Conservation (phyloP, 306 rosid species). For the Oemleria cerasiformis region DNA sequence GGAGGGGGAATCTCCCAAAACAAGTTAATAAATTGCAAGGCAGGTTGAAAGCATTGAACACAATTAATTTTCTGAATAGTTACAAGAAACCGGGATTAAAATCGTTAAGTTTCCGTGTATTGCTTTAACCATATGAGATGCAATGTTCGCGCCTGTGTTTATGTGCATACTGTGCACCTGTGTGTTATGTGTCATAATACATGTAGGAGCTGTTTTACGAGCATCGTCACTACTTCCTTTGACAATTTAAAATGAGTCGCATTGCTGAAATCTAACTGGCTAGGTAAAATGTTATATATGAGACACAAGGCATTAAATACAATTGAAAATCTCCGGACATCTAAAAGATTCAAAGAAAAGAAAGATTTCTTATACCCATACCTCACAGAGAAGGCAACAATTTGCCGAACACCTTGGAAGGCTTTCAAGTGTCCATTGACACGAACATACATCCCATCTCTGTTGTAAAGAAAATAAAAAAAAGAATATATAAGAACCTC, state of each 20-base stretch:
- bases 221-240: neutral
- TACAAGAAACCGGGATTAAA: neutral
- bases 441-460: slow-evolving; percentile 61
- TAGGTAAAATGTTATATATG: neutral
- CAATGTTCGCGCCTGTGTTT: neutral
- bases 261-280: neutral
- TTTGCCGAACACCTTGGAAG: slow-evolving; percentile 67
- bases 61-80: neutral
- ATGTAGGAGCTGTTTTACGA: neutral
- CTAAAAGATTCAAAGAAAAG: slow-evolving; percentile 7
- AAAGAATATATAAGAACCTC: neutral
- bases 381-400: slow-evolving; percentile 86
- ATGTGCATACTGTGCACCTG: neutral
- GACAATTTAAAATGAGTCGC: neutral
- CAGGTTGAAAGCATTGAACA: neutral
- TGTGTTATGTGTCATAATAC: neutral
- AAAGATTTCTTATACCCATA: slow-evolving; percentile 10
- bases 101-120: neutral
- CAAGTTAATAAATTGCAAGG: neutral
- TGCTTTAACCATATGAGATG: neutral
- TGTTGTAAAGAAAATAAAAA: slow-evolving; percentile 25
- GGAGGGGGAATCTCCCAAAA: neutral
- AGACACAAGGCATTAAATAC: neutral
- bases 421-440: slow-evolving; percentile 78
- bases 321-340: neutral